These are phyloP conservation scores for Tetrahymena borealis DNA, from an alignment of 73 alveolate genomes.

Conservation along the genomic window DNA sequence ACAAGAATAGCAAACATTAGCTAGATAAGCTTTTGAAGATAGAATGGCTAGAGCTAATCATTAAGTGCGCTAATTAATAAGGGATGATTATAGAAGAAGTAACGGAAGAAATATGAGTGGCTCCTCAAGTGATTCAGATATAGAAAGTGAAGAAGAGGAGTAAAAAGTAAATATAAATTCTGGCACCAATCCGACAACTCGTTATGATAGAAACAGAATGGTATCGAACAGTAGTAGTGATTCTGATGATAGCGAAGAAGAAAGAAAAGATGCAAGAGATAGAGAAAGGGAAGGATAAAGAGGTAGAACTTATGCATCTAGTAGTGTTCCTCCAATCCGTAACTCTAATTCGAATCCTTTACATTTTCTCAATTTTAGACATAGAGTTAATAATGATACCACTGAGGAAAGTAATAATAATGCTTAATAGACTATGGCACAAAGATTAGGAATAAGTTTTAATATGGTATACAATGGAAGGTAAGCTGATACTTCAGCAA, in stretches of 20 bases:
- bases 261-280: background rate
- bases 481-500: background rate
- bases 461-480: background rate
- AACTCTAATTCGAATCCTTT: background rate
- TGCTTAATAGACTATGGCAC: background rate
- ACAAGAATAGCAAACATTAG: background rate
- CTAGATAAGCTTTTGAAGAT: background rate
- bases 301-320: background rate
- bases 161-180: background rate
- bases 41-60: background rate
- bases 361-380: background rate
- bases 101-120: background rate
- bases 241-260: conserved; percentile 1
- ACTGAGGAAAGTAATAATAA: background rate
- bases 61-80: background rate
- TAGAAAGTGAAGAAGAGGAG: background rate
- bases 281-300: background rate
- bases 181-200: background rate
- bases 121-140: background rate
- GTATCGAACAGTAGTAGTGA: background rate
- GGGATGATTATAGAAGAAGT: background rate
- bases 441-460: background rate
- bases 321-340: background rate
- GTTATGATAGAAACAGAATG: background rate
- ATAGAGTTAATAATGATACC: background rate